phyloP scores from a whole-genome alignment of 148 eudicot species.

The Nepenthes gracilis region DNA sequence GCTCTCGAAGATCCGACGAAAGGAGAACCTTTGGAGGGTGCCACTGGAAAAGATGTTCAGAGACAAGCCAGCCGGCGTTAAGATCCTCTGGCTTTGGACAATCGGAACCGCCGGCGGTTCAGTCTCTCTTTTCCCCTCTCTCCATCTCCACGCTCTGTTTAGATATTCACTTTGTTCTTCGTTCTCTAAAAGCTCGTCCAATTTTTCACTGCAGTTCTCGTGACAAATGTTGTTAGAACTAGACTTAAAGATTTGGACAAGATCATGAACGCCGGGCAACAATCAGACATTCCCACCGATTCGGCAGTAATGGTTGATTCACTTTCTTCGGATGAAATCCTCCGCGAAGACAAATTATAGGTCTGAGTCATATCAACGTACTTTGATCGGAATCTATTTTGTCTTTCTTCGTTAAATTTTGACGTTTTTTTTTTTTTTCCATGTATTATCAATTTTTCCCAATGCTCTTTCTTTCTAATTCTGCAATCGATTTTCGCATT shows the following conservation, averaged over 20 bases:
- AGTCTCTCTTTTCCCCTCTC: neutral
- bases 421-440: too few species aligned
- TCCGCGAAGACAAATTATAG: conserved; percentile 21
- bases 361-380: neutral
- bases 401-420: neutral
- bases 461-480: too few species aligned
- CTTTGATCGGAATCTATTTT: neutral
- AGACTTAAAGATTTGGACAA: conserved; percentile 63
- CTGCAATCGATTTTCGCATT: too few species aligned
- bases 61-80: conserved; percentile 68
- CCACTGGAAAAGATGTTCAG: conserved; percentile 18
- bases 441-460: too few species aligned
- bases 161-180: neutral
- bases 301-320: conserved; percentile 11
- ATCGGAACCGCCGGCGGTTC: conserved; percentile 71
- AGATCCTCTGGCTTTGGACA: conserved; percentile 90
- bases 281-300: conserved; percentile 10
- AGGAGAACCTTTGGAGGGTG: neutral
- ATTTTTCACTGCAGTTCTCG: conserved; percentile 33
- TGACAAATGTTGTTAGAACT: conserved; percentile 43
- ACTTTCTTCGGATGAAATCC: conserved; percentile 14
- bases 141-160: neutral
- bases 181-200: neutral
- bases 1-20: neutral
- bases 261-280: conserved; percentile 22